These are phyloP conservation scores for Dalbergia oliveri DNA, from an alignment of 306 rosid species.

Conservation along the genomic window DNA sequence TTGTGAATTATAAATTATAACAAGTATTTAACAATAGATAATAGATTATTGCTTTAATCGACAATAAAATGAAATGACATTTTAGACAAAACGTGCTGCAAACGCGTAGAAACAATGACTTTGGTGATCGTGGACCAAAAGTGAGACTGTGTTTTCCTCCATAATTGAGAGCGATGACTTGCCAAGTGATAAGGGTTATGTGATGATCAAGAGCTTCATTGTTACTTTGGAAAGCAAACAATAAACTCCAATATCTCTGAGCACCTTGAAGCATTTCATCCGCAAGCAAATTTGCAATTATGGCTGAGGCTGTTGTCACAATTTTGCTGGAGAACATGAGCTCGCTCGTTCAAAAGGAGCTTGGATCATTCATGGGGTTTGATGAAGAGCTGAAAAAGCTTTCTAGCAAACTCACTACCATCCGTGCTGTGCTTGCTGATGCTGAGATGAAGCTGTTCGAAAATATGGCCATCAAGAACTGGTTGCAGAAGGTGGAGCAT, in stretches of 20 bases:
- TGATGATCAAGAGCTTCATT: not conserved
- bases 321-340: slow-evolving; percentile 29
- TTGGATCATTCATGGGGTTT: not conserved
- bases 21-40: too few species aligned
- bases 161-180: too few species aligned
- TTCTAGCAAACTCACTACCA: not conserved
- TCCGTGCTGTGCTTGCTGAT: not conserved
- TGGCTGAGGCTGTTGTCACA: slow-evolving; percentile 27
- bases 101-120: too few species aligned
- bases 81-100: too few species aligned
- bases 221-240: not conserved
- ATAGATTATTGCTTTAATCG: too few species aligned
- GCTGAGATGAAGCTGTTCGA: not conserved
- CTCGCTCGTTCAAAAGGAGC: slow-evolving; percentile 5
- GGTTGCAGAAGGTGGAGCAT: not conserved
- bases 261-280: not conserved
- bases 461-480: not conserved
- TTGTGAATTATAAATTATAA: too few species aligned
- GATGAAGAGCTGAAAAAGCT: slow-evolving; percentile 24
- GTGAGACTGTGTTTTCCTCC: too few species aligned
- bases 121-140: too few species aligned
- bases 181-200: too few species aligned
- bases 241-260: not conserved
- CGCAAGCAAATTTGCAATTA: not conserved
- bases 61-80: too few species aligned